A percentile compares a stretch with the other conserved stretches of the same genome.
Evolutionary conservation across 164 flowering plant genomes (phyloP).

Genomic region (Vitis cinerea): DNA sequence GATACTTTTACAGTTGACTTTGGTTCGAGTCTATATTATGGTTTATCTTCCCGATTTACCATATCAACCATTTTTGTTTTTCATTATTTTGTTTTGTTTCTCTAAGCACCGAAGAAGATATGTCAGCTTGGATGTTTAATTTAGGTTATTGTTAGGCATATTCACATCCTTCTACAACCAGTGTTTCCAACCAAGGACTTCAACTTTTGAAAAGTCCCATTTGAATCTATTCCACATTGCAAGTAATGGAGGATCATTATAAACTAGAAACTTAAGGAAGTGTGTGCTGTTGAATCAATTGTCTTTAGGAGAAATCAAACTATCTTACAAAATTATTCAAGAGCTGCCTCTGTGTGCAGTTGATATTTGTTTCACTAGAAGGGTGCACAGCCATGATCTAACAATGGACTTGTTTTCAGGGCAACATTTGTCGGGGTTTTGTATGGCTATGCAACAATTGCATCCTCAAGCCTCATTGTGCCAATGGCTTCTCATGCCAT

Average conservation of each 20-base stretch:
- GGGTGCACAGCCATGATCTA: neutral
- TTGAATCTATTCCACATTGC: neutral
- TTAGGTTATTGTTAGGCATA: too few relatives aligned
- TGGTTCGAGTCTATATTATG: too few relatives aligned
- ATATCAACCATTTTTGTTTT: too few relatives aligned
- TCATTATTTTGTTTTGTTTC: too few relatives aligned
- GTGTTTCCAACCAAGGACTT: neutral
- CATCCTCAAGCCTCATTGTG: conserved; percentile 65
- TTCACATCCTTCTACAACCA: neutral
- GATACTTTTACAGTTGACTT: too few relatives aligned
- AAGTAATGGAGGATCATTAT: neutral
- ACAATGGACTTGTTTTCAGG: conserved; percentile 43
- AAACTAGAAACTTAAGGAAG: neutral
- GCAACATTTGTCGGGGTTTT: conserved; percentile 80
- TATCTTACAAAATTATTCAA: neutral
- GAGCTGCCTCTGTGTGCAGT: neutral
- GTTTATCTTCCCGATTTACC: too few relatives aligned
- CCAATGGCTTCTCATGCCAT: conserved; percentile 88
- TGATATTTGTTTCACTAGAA: too few relatives aligned
- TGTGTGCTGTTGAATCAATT: neutral
- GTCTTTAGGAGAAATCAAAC: neutral
- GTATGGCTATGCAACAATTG: conserved; percentile 68
- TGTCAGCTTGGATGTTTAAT: too few relatives aligned
- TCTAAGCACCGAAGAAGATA: too few relatives aligned
- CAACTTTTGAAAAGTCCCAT: neutral